These are phyloP conservation scores for Rhytidiadelphus loreus DNA, from an alignment of 225 moss, liverwort and hornwort genomes.

Conservation along the genomic window DNA sequence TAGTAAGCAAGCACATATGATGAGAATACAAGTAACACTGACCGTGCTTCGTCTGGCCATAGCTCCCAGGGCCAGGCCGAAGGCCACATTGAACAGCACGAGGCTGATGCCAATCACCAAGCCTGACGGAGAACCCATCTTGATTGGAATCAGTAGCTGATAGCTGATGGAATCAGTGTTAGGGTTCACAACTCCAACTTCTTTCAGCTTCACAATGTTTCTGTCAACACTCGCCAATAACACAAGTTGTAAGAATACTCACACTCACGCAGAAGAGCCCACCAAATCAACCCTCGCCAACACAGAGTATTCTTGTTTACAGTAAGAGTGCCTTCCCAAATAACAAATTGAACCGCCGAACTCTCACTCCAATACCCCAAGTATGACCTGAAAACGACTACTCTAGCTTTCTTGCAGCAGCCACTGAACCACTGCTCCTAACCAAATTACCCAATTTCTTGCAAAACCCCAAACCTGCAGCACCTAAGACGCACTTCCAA, in stretches of 20 bases:
- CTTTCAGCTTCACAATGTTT: background rate
- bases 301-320: background rate
- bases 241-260: background rate
- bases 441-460: background rate
- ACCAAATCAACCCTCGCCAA: background rate
- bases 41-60: conserved; percentile 36
- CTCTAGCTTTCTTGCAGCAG: background rate
- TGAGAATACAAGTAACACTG: background rate
- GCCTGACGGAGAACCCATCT: conserved; percentile 19
- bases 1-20: background rate
- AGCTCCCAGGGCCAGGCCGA: conserved; percentile 35
- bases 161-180: background rate
- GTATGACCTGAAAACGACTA: background rate
- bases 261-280: background rate
- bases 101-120: conserved; percentile 35
- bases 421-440: background rate
- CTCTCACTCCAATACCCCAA: background rate
- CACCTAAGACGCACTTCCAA: background rate
- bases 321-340: background rate
- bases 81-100: conserved; percentile 28
- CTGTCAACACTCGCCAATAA: background rate
- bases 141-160: background rate
- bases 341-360: background rate
- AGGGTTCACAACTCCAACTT: background rate
- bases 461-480: background rate